Evolutionary conservation across 2,329 filamentous ascomycete genomes (phyloP), one percentile per base, ranked within the genome.

Genomic region (Teratosphaeria zuluensis): DNA sequence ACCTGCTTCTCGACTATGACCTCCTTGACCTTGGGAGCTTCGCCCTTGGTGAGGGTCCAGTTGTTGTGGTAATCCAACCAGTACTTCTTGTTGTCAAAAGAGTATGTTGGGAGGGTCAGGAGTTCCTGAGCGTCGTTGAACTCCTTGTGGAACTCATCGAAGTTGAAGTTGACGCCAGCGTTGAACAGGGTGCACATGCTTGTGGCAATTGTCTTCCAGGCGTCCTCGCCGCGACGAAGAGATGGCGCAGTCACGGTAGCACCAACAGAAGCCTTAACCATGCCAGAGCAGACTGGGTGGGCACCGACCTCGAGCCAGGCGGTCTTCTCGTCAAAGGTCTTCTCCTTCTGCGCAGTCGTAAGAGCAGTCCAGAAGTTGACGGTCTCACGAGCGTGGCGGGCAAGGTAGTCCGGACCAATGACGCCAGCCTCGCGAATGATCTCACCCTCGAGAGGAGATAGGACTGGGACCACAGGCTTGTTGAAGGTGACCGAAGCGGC

Each of bases 231-330:
- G 59, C 84, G 82, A 33, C 83, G 83, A 11, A 89, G 76, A 2
- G 85, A 84, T 2, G 84, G 79, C 11, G 82, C 78, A 14, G 81
- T 80, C 48, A 80, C 76, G 30, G 80, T 81, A 9, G 77, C 74
- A 30, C 80, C 81, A 57, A 88, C 79, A 4, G 81, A 83, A 16
- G 82, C 80, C 75, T 86, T 87, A 63, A 89, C 80, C 80, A 90
- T 85, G 60, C 81, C 81, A 52, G 80, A 79, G 71, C 83, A 87
- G 14, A 90, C 81, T 0, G 87, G 86, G 66, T 89, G 85, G 42
- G 87, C 86, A n/a, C 88, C 88, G 62, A 90, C 75, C 70, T 91
- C 88, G 58, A 91, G 75, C 82, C 84, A 90, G 32, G 84, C 79
- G 5, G 85, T 87, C 73, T 84, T 83, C 62, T 85, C 82, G 62